Conservation (phyloP, 306 rosid genomes). For the Benincasa hispida region DNA sequence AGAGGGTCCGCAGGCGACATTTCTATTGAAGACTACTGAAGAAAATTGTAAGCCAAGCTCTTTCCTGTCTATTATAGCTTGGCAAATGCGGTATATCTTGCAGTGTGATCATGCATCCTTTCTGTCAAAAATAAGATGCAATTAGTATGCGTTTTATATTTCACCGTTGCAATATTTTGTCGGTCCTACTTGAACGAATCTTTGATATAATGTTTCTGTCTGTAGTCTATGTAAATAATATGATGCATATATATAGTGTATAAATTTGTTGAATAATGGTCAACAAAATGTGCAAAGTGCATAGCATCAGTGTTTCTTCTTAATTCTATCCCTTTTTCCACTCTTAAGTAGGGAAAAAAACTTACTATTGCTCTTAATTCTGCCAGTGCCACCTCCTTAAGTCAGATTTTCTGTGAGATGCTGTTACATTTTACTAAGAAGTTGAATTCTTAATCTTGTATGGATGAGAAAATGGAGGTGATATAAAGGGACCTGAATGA, state of each 20-base stretch:
- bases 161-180: neutral
- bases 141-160: neutral
- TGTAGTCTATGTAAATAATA: constrained; percentile 3
- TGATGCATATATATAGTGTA: neutral
- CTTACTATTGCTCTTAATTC: neutral
- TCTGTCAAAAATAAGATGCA: neutral
- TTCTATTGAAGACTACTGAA: constrained; percentile 13
- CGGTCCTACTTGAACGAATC: neutral
- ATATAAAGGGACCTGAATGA: neutral
- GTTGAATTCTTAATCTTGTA: neutral
- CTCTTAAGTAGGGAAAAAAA: neutral
- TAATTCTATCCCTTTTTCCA: neutral
- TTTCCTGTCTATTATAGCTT: neutral
- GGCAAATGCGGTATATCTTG: neutral
- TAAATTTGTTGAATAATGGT: neutral
- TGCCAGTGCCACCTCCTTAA: neutral
- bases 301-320: neutral
- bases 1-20: constrained; percentile 27
- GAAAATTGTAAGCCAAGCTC: constrained; percentile 2
- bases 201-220: neutral
- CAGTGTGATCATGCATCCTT: neutral
- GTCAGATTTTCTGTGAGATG: neutral
- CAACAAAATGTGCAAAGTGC: neutral
- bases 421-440: neutral
- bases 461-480: neutral